Conservation (phyloP, 768 basidiomycete genomes). For the Rhizopogon roseolus region DNA sequence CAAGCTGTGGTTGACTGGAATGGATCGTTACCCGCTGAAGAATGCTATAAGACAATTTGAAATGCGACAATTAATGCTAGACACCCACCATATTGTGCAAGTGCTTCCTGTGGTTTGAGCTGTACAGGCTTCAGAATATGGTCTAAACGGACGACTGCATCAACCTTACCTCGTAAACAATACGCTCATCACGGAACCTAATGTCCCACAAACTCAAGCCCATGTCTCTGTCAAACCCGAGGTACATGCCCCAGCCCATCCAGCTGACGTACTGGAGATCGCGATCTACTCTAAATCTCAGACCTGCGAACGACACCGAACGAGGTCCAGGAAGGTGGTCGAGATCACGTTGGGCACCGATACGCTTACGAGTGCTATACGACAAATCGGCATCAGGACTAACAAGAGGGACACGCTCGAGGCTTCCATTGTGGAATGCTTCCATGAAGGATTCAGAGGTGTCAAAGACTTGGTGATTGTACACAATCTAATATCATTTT, state of each 20-base stretch:
- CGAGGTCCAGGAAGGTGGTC: slow-evolving; percentile 64
- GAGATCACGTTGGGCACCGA: slow-evolving; percentile 42
- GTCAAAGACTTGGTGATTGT: slow-evolving; percentile 55
- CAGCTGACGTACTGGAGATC: slow-evolving; percentile 53
- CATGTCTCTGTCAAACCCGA: slow-evolving; percentile 66
- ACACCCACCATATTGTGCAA: slow-evolving; percentile 50
- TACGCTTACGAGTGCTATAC: slow-evolving; percentile 44
- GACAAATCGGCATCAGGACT: slow-evolving; percentile 29
- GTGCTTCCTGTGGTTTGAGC: slow-evolving; percentile 59
- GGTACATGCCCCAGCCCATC: slow-evolving; percentile 63
- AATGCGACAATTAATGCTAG: not conserved
- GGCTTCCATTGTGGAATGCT: slow-evolving; percentile 49
- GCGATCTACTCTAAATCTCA: slow-evolving; percentile 51
- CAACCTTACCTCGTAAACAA: slow-evolving; percentile 51
- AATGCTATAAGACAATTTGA: not conserved
- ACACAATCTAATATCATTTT: slow-evolving; percentile 37
- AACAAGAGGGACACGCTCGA: slow-evolving; percentile 35
- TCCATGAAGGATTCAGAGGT: slow-evolving; percentile 43
- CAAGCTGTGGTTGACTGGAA: slow-evolving; percentile 57
- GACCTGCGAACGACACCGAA: slow-evolving; percentile 54
- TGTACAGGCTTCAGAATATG: slow-evolving; percentile 11
- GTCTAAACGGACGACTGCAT: not conserved
- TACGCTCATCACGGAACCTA: slow-evolving; percentile 49
- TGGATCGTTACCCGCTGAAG: slow-evolving; percentile 54
- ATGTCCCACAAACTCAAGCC: slow-evolving; percentile 59